Percentiles rank a stretch among this genome's conserved stretches.
Conservation (phyloP, 306 rosid genomes). For the Hippophae rhamnoides region DNA sequence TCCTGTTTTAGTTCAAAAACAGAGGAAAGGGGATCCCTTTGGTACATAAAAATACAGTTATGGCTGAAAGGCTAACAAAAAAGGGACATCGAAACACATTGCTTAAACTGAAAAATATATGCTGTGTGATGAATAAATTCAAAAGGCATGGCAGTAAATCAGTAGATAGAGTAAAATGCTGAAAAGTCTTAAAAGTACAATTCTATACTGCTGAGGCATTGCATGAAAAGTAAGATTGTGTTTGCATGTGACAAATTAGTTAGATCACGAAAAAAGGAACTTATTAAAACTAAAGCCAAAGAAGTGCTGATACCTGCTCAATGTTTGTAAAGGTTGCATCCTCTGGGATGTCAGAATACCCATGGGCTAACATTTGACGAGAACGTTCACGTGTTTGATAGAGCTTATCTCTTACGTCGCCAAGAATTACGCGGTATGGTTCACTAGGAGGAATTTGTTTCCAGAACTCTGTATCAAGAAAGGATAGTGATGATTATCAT, state of each 20-base stretch:
- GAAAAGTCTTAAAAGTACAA: neutral
- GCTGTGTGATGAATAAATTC: neutral
- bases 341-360: slow-evolving; percentile 86
- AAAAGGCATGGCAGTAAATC: neutral
- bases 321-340: slow-evolving; percentile 72
- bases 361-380: slow-evolving; percentile 73
- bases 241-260: neutral
- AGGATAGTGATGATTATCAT: slow-evolving; percentile 6
- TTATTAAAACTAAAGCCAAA: neutral
- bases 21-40: neutral
- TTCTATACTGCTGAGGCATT: neutral
- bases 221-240: neutral
- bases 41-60: neutral
- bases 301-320: slow-evolving; percentile 50
- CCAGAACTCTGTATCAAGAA: slow-evolving; percentile 66
- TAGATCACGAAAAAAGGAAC: neutral
- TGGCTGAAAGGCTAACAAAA: neutral
- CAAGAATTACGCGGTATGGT: slow-evolving; percentile 91
- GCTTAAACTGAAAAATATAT: neutral
- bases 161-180: neutral
- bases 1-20: neutral
- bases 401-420: slow-evolving; percentile 89
- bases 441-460: slow-evolving; percentile 76
- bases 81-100: neutral
- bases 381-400: slow-evolving; percentile 92